phyloP scores from a whole-genome alignment of 352 stramenopile species.

The Phytopythium vexans region DNA sequence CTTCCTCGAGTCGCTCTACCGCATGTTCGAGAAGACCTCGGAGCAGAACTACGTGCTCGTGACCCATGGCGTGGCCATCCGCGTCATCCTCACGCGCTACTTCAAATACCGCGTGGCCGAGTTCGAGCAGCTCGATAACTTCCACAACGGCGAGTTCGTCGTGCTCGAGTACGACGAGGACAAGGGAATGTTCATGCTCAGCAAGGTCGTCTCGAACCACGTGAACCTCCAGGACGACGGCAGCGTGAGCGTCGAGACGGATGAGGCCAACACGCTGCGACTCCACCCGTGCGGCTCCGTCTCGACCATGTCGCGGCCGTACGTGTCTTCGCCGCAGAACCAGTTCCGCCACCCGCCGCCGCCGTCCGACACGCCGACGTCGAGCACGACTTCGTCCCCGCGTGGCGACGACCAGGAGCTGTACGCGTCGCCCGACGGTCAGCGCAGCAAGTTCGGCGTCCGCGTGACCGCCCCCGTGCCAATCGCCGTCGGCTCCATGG shows the following conservation, averaged over 20 bases:
- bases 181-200: conserved; percentile 54
- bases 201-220: conserved; percentile 63
- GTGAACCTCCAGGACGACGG: conserved; percentile 48
- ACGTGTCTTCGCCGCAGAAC: conserved; percentile 60
- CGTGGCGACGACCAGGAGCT: conserved; percentile 15
- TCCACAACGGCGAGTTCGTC: conserved; percentile 82
- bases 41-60: conserved; percentile 86
- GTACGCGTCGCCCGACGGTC: conserved; percentile 15
- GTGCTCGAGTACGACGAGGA: conserved; percentile 74
- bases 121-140: conserved; percentile 85
- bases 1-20: conserved; percentile 86
- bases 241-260: conserved; percentile 33
- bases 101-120: conserved; percentile 87
- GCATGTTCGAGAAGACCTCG: conserved; percentile 75
- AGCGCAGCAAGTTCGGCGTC: not conserved
- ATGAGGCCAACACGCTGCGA: conserved; percentile 46
- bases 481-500: not conserved
- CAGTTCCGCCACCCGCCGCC: conserved; percentile 57
- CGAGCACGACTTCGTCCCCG: conserved; percentile 30
- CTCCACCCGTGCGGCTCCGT: conserved; percentile 44
- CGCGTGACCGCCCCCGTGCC: not conserved
- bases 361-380: conserved; percentile 23
- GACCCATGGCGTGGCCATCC: conserved; percentile 84
- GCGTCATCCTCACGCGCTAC: conserved; percentile 86
- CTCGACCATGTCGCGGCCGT: conserved; percentile 41